phyloP scores from a whole-genome alignment of 441 rosid genomes.

The Populus tomentosa region DNA sequence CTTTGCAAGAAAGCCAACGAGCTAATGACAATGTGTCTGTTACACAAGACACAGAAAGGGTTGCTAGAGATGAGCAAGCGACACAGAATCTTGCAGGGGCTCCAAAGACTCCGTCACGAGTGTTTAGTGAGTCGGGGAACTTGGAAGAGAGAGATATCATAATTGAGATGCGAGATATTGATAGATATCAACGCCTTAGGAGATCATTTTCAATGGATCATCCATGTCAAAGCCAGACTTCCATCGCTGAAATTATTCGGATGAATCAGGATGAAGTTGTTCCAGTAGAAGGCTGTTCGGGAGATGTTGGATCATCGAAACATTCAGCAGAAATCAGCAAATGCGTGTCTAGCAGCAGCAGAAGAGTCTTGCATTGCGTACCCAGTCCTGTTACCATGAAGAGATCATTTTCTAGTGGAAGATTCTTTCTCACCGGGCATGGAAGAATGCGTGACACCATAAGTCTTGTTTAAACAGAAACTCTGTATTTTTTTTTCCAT shows the following conservation, averaged over 20 bases:
- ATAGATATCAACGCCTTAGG: constrained; percentile 24
- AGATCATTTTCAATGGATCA: constrained; percentile 64
- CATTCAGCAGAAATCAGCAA: constrained; percentile 21
- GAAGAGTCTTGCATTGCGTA: constrained; percentile 17
- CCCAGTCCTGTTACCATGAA: constrained; percentile 32
- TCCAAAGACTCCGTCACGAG: constrained; percentile 30
- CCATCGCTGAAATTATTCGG: constrained; percentile 24
- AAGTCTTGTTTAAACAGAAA: constrained; percentile 18
- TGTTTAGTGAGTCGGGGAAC: constrained; percentile 36
- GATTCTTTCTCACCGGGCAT: constrained; percentile 39
- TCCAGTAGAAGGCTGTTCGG: constrained; percentile 15
- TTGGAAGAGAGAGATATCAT: constrained; percentile 29
- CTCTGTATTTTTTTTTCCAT: neutral
- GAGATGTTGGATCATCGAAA: constrained; percentile 33
- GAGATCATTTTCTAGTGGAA: constrained; percentile 68
- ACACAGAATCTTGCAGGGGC: constrained; percentile 4
- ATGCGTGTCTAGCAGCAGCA: constrained; percentile 14
- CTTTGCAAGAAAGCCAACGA: constrained; percentile 22
- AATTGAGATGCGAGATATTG: constrained; percentile 30
- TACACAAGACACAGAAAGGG: constrained; percentile 21
- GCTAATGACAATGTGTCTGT: constrained; percentile 18
- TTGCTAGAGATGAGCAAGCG: constrained; percentile 10
- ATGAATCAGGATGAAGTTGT: constrained; percentile 18
- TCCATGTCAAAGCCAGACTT: constrained; percentile 36
- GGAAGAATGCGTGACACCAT: constrained; percentile 30